phyloP scores from a whole-genome alignment of 1,139 yeast genomes.

The Pichia sp. region DNA sequence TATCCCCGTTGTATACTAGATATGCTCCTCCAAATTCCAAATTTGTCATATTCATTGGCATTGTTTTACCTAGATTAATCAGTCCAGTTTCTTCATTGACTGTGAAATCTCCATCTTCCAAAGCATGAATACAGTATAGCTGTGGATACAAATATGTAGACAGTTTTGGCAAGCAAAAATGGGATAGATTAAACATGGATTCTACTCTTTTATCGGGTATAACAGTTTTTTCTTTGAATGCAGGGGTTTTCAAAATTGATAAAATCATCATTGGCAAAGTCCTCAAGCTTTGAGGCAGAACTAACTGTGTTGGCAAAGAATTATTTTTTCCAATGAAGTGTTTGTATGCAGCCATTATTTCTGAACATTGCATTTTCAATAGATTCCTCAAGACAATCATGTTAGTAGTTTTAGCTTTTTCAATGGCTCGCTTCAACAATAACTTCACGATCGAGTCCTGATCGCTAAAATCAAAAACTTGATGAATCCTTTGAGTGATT shows the following conservation, averaged over 20 bases:
- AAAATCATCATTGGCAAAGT: conserved; percentile 63
- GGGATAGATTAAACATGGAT: conserved; percentile 45
- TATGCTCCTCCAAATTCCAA: conserved; percentile 70
- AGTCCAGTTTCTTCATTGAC: conserved; percentile 34
- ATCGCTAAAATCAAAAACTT: conserved; percentile 76
- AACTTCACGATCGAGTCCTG: conserved; percentile 71
- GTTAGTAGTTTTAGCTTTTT: conserved; percentile 46
- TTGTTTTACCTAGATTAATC: conserved; percentile 30
- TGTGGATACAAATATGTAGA: conserved; percentile 73
- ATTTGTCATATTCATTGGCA: conserved; percentile 37
- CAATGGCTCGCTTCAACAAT: conserved; percentile 63
- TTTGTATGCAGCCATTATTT: conserved; percentile 71
- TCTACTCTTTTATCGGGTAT: conserved; percentile 55
- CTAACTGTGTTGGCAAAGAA: conserved; percentile 53
- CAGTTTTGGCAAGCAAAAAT: conserved; percentile 52
- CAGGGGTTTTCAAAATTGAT: conserved; percentile 59
- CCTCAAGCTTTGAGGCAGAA: conserved; percentile 75
- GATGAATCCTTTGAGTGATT: conserved; percentile 65
- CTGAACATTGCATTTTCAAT: conserved; percentile 57
- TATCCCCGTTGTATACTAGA: conserved; percentile 62
- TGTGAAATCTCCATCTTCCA: conserved; percentile 48
- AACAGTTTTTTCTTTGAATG: conserved; percentile 43
- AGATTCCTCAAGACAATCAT: conserved; percentile 56
- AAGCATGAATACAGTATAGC: conserved; percentile 62
- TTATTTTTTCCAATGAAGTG: conserved; percentile 42